These are phyloP conservation scores for Conoideocrella luteorostrata DNA, from an alignment of 2,329 filamentous ascomycete species.

Conservation along the genomic window DNA sequence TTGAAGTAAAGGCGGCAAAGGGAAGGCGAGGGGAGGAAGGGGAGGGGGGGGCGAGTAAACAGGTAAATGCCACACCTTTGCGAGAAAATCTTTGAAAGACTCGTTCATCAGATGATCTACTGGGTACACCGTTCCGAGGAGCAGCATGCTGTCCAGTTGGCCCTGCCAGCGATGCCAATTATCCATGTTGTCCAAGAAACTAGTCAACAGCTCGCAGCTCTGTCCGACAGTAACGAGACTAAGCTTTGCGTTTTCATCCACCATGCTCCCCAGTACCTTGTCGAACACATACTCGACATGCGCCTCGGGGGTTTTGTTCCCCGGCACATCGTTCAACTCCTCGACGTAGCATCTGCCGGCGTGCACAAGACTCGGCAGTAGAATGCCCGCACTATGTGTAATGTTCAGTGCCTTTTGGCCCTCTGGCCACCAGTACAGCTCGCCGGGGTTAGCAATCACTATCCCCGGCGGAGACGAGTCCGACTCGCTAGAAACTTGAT, in stretches of 20 bases:
- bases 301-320: slow-evolving; percentile 47
- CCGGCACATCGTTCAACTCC: slow-evolving; percentile 54
- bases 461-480: slow-evolving; percentile 47
- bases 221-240: slow-evolving; percentile 68
- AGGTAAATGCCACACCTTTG: slow-evolving; percentile 33
- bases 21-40: slow-evolving; percentile 1
- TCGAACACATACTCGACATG: slow-evolving; percentile 66
- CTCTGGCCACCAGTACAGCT: slow-evolving; percentile 69
- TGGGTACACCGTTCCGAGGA: slow-evolving; percentile 42
- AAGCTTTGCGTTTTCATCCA: slow-evolving; percentile 45
- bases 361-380: slow-evolving; percentile 58
- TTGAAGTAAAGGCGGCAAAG: no score
- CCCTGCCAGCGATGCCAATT: slow-evolving; percentile 41
- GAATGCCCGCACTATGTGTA: slow-evolving; percentile 49
- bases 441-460: slow-evolving; percentile 71
- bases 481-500: slow-evolving; percentile 25
- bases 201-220: slow-evolving; percentile 51
- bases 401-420: slow-evolving; percentile 54
- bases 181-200: slow-evolving; percentile 51
- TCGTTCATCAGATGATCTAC: slow-evolving; percentile 33
- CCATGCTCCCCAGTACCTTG: slow-evolving; percentile 46
- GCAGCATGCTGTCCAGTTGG: slow-evolving; percentile 41
- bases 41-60: slow-evolving; percentile 14
- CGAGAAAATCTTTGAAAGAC: slow-evolving; percentile 43
- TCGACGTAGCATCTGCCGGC: slow-evolving; percentile 43